Percentiles rank a stretch among this genome's conserved stretches.
Evolutionary conservation across 768 basidiomycete species (phyloP).

Genomic region (Candolleomyces eurysporus): DNA sequence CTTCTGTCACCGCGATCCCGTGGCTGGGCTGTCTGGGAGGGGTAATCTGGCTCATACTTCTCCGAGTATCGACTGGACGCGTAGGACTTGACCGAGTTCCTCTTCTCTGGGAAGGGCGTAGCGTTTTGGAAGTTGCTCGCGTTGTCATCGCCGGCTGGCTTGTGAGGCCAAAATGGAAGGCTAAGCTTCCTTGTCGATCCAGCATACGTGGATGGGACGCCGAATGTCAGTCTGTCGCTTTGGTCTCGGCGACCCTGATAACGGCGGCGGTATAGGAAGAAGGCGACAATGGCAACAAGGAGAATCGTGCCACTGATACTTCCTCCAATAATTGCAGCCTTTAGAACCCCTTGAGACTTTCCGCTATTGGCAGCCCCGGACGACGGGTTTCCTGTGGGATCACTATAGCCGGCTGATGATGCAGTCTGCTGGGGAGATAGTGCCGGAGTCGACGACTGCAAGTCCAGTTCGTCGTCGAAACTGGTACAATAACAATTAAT

Average conservation of each 20-base stretch:
- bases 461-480: background rate
- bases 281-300: background rate
- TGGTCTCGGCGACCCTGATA: background rate
- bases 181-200: conserved; percentile 2
- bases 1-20: background rate
- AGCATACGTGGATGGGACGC: conserved; percentile 2
- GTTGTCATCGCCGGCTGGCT: background rate
- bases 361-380: background rate
- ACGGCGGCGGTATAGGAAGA: background rate
- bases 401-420: background rate
- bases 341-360: background rate
- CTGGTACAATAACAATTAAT: background rate
- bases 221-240: background rate
- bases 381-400: background rate
- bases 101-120: background rate
- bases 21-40: background rate
- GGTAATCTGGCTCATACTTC: background rate
- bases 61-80: background rate
- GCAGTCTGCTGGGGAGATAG: too few relatives aligned
- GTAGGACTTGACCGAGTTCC: background rate
- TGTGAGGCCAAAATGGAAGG: conserved; percentile 2
- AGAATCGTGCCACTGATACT: background rate
- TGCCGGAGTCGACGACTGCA: background rate
- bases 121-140: background rate
- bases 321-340: conserved; percentile 2